A percentile compares a stretch with the other conserved stretches of the same genome.
phyloP scores from a whole-genome alignment of 305 asterid species.

The Nicotiana rustica region DNA sequence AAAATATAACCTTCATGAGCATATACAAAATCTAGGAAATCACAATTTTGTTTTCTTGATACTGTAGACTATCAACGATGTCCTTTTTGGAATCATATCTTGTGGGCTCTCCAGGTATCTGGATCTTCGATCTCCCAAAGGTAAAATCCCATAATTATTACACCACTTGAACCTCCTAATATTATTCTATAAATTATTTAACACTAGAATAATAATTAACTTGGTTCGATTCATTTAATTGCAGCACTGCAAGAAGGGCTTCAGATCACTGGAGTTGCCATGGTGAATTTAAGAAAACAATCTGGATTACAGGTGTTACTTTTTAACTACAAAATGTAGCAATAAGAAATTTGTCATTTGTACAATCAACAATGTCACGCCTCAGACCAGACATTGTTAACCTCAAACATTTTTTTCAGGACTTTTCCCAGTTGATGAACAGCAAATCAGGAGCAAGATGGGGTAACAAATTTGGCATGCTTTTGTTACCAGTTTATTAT shows the following conservation, averaged over 20 bases:
- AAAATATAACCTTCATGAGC: neutral
- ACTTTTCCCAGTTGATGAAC: slow-evolving; percentile 53
- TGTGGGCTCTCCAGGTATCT: slow-evolving; percentile 77
- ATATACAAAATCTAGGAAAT: no score
- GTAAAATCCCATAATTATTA: slow-evolving; percentile 39
- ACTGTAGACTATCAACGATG: slow-evolving; percentile 86
- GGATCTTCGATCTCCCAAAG: slow-evolving; percentile 60
- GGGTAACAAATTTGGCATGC: slow-evolving; percentile 79
- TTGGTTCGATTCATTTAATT: neutral
- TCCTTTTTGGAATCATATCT: slow-evolving; percentile 75
- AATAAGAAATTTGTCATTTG: neutral
- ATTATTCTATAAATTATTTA: neutral
- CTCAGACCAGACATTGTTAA: neutral
- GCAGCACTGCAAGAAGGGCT: slow-evolving; percentile 62
- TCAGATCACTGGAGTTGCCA: slow-evolving; percentile 74
- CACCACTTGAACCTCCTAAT: neutral
- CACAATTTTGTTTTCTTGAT: neutral
- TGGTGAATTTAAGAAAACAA: slow-evolving; percentile 79
- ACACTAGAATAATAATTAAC: neutral
- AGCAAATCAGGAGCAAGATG: slow-evolving; percentile 46
- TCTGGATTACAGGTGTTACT: slow-evolving; percentile 63
- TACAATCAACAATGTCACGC: no score
- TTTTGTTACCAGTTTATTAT: slow-evolving; percentile 68
- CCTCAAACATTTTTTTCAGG: slow-evolving; percentile 46
- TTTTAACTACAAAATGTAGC: neutral